A percentile compares a stretch with the other conserved stretches of the same genome.
Evolutionary conservation across 2,329 filamentous ascomycete genomes (phyloP).

Genomic region (Byssochlamys sp.): DNA sequence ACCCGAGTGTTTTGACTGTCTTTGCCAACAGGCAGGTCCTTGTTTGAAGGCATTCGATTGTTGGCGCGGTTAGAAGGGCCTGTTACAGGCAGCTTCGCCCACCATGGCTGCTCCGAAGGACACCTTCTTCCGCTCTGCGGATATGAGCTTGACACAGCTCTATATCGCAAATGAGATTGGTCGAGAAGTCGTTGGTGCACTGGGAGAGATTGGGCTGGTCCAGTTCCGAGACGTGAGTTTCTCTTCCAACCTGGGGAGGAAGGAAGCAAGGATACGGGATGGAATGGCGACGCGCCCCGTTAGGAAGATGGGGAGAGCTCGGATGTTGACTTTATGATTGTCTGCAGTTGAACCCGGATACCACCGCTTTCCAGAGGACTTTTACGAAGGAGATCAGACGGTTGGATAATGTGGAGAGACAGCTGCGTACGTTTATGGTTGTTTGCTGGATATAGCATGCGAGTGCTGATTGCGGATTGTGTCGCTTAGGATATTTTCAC

Average conservation of each 20-base stretch:
- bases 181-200: slow-evolving; percentile 87
- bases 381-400: slow-evolving; percentile 96
- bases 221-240: slow-evolving; percentile 87
- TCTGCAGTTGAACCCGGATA: slow-evolving; percentile 74
- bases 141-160: slow-evolving; percentile 99
- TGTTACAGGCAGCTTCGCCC: slow-evolving; percentile 7
- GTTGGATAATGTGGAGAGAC: slow-evolving; percentile 94
- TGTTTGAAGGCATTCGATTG: not conserved
- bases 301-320: not conserved
- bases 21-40: not conserved
- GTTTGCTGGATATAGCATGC: not conserved
- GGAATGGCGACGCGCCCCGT: not conserved
- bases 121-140: slow-evolving; percentile 98
- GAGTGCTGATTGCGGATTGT: slow-evolving; percentile 6
- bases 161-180: slow-evolving; percentile 99
- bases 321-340: slow-evolving; percentile 2
- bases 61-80: not conserved
- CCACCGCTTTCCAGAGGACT: slow-evolving; percentile 88
- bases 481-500: slow-evolving; percentile 73
- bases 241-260: not conserved
- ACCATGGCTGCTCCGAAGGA: slow-evolving; percentile 62
- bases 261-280: not conserved
- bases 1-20: not conserved
- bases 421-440: slow-evolving; percentile 65
- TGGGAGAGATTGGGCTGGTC: slow-evolving; percentile 90